Evolutionary conservation across 768 basidiomycete genomes (phyloP), one percentile per base, ranked within the genome.

Genomic region (Suillus subaureus): DNA sequence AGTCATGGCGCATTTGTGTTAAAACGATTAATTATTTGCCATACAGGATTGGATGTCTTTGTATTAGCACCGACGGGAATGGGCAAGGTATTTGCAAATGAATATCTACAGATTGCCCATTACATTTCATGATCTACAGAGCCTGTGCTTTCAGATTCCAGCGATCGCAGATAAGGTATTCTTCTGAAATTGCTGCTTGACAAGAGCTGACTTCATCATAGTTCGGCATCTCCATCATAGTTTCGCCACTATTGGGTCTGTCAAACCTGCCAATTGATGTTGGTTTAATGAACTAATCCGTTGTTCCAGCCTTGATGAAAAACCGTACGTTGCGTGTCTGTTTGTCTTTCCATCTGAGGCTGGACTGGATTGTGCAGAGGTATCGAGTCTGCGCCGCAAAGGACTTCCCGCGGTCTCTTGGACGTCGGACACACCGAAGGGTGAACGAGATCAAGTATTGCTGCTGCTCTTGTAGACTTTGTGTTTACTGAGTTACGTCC

Each of bases 51-150:
- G 11, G 92, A 94, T 75, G 87, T 94, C 16, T 83, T 94, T 58
- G 91, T 93, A 12, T 82, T 94, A 3, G 93, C 93, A 21, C 92
- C 93, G 0, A 95, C 94, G 12, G 92, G 93, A 5, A 92, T 94
- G 90, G 94, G 93, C 40, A 95, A 95, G 84, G 93, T 89, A 40
- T 6, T 2, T 28, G 31, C 21, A 49, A 12, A 31, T 43, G 28
- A n/a, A 18, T 40, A 6, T 16, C 42, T 4, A 7, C 31, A 26
- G 4, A 3, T 15, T 23, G 52, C 1, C n/a, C 13, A 61, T 12
- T 16, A 28, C 61, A 56, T 62, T 52, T 54, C 23, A 26, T 42
- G 15, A 55, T 61, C 6, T 26, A 5, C 61, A 93, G 92, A 93
- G 92, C 70, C 71, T 95, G 4, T 95, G 93, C 75, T 95, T 94